A percentile compares a stretch with the other conserved stretches of the same genome.
Evolutionary conservation across 2,329 filamentous ascomycete genomes (phyloP).

Genomic region (Lasiodiplodia citricola): DNA sequence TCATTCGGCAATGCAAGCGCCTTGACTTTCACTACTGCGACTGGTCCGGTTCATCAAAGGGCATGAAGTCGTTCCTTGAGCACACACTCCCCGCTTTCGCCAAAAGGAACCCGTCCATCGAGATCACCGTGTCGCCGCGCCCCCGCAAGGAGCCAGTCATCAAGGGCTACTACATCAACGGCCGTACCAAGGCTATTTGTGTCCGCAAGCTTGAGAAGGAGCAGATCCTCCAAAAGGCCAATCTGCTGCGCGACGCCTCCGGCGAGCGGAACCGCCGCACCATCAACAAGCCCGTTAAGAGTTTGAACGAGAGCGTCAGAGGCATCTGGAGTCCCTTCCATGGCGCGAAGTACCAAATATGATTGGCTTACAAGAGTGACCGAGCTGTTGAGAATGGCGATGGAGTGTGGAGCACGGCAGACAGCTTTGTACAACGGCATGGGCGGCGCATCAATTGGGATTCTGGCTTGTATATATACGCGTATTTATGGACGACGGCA

Average conservation of each 20-base stretch:
- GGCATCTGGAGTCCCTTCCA: constrained; percentile 70
- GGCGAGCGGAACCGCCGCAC: constrained; percentile 72
- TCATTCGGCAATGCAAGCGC: constrained; percentile 96
- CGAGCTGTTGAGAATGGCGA: neutral
- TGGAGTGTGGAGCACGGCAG: neutral
- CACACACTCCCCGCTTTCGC: constrained; percentile 79
- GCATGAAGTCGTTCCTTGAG: constrained; percentile 96
- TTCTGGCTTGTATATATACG: constrained; percentile 21
- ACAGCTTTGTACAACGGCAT: constrained; percentile 16
- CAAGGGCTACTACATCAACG: constrained; percentile 91
- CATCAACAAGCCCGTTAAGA: constrained; percentile 62
- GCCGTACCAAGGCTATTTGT: constrained; percentile 81
- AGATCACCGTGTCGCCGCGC: constrained; percentile 88
- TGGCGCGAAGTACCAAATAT: constrained; percentile 48
- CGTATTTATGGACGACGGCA: neutral
- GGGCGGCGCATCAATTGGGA: constrained; percentile 23
- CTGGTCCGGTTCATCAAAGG: constrained; percentile 88
- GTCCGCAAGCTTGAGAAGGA: constrained; percentile 83
- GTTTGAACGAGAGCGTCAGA: constrained; percentile 68
- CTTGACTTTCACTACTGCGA: constrained; percentile 98
- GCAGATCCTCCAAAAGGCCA: constrained; percentile 80
- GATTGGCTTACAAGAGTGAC: neutral
- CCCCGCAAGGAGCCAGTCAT: constrained; percentile 90
- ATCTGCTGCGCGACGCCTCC: constrained; percentile 73
- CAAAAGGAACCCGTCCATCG: constrained; percentile 80